phyloP scores from a whole-genome alignment of 768 basidiomycete genomes.

The Brasilioporus rufonigricans region DNA sequence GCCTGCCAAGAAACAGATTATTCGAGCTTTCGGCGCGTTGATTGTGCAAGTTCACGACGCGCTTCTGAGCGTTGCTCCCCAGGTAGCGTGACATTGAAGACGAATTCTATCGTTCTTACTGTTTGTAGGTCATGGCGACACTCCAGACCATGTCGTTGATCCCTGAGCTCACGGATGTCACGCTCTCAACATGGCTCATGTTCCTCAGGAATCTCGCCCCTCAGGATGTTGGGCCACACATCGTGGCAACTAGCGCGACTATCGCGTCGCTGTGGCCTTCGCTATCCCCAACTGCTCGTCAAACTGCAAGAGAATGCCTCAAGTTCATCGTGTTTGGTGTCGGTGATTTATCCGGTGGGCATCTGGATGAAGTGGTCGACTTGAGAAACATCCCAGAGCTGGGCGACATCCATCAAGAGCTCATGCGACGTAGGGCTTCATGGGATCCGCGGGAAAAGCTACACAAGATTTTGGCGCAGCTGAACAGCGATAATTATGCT shows the following conservation, averaged over 20 bases:
- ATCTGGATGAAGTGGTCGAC: constrained; percentile 80
- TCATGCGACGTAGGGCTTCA: constrained; percentile 44
- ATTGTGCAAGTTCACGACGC: constrained; percentile 67
- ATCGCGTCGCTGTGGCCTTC: constrained; percentile 75
- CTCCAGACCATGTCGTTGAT: constrained; percentile 86
- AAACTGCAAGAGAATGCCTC: constrained; percentile 57
- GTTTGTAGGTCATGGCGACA: constrained; percentile 85
- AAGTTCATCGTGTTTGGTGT: constrained; percentile 68
- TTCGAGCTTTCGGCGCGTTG: constrained; percentile 75
- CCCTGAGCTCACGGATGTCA: constrained; percentile 71
- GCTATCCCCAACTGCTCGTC: constrained; percentile 52
- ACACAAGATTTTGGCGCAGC: constrained; percentile 67
- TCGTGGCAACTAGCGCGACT: constrained; percentile 85
- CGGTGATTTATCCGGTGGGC: constrained; percentile 47
- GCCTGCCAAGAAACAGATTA: constrained; percentile 67
- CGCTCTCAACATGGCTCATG: constrained; percentile 73
- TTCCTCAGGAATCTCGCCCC: constrained; percentile 70
- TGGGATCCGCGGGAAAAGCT: constrained; percentile 58
- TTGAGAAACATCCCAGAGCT: constrained; percentile 71
- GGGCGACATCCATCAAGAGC: constrained; percentile 36
- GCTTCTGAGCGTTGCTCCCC: constrained; percentile 78
- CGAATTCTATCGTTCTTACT: constrained; percentile 9
- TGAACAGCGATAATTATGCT: constrained; percentile 74
- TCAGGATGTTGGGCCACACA: constrained; percentile 74
- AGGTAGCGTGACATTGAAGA: constrained; percentile 49